Base-by-base conservation (phyloP, 208 protist species). In the Jaenimonas drosophilae region DNA sequence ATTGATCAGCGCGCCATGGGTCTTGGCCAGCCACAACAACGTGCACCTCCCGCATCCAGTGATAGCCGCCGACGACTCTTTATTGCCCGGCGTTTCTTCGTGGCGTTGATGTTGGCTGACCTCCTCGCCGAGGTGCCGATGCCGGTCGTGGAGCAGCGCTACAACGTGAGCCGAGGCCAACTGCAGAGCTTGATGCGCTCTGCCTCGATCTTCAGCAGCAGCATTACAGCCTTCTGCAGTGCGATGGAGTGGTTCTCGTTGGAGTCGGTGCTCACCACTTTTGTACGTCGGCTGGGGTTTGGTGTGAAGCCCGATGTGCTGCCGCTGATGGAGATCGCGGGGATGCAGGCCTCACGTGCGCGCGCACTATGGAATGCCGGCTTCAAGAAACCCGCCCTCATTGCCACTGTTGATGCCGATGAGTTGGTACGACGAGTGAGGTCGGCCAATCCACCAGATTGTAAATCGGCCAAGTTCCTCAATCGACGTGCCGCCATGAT, bases 251-350 rank as follows among this genome's bases (percentile, higher is more conserved):
- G 84, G 87, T 93, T 66, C 54, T 71, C 78, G 12, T 65, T 95
- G 9, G 79, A 88, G 64, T 75, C 87, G 33, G 69, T 96, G 37
- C 80, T 95, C 1, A 52, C 74, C 3, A 82, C 89, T 2, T 88
- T 94, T 47, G 70, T 83, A 11, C 79, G 85, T 59, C 76, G 90
- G 3, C 69, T 96, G 0, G 78, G 76, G 26, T 86, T 89, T 49
- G 90, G 90, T 29, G 87, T 89, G 23, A 80, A 88, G 54, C 78
- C 85, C 20, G 90, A 96, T 57, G 70, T 96, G 49, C 43, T 96
- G 49, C 87, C 88, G 34, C 60, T 97, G 20, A 89, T 92, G 64
- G 76, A 94, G 60, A 84, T 97, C 27, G 38, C 45, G 4, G 76
- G 78, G 12, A 61, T 92, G 44, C 76, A 86, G 49, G 68, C 82